Percentiles rank a stretch among this genome's conserved stretches.
These are phyloP conservation scores for Coemansia asiatica DNA, from an alignment of 192 early-diverging fungal genomes.

Conservation along the genomic window DNA sequence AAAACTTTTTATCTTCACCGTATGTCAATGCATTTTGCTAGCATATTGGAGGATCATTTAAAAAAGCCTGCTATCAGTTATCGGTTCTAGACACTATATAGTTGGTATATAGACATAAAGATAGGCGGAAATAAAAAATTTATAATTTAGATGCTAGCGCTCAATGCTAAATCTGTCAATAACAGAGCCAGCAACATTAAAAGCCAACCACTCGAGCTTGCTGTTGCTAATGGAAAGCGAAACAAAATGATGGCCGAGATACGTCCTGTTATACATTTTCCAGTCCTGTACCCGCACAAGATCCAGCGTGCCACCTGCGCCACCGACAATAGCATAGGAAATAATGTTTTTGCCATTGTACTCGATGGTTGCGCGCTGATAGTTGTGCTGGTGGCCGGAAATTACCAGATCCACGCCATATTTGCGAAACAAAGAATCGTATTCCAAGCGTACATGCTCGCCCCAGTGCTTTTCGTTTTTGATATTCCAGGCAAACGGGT, in stretches of 20 bases:
- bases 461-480: conserved; percentile 71
- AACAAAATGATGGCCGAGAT: conserved; percentile 58
- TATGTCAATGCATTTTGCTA: too few relatives aligned
- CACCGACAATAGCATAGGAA: conserved; percentile 71
- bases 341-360: conserved; percentile 29
- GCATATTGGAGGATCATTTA: too few relatives aligned
- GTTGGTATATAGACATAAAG: too few relatives aligned
- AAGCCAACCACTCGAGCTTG: conserved; percentile 30
- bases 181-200: conserved; percentile 17
- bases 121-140: neutral
- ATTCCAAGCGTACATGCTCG: conserved; percentile 63
- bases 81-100: too few relatives aligned
- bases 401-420: conserved; percentile 72
- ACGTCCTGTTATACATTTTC: conserved; percentile 60
- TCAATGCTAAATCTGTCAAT: conserved; percentile 35
- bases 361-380: conserved; percentile 59
- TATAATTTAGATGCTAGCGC: neutral
- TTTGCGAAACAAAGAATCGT: conserved; percentile 64
- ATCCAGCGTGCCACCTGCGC: conserved; percentile 69
- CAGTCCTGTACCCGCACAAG: conserved; percentile 62
- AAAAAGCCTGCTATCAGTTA: too few relatives aligned
- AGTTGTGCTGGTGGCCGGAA: conserved; percentile 80
- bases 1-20: too few relatives aligned
- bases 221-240: conserved; percentile 32
- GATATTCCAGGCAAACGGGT: conserved; percentile 66